Percentiles rank a stretch among this genome's conserved stretches.
Evolutionary conservation across 2,329 filamentous ascomycete genomes (phyloP).

Genomic region (Stagonosporopsis tanaceti): DNA sequence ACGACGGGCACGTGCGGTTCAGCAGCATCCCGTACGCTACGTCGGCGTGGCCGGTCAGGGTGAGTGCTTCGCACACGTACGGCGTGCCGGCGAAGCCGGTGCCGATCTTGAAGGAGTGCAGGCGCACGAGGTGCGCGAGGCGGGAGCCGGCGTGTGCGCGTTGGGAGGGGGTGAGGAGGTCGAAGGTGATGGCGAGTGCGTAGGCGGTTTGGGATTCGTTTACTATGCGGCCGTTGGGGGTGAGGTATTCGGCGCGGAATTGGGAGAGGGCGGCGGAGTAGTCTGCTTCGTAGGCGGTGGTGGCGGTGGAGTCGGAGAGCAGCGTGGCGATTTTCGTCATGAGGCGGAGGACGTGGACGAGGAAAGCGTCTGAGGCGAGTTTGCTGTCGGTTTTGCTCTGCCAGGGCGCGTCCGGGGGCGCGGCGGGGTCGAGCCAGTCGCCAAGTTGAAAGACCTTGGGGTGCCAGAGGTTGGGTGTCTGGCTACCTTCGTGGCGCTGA

Average conservation of each 20-base stretch:
- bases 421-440: slow-evolving; percentile 23
- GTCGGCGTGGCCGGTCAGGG: slow-evolving; percentile 19
- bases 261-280: not conserved
- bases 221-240: not conserved
- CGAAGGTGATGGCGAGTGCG: slow-evolving; percentile 1
- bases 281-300: not conserved
- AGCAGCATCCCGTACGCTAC: slow-evolving; percentile 39
- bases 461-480: not conserved
- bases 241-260: not conserved
- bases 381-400: slow-evolving; percentile 3
- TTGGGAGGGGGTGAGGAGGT: not conserved
- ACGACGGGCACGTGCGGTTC: slow-evolving; percentile 54
- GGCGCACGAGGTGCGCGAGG: slow-evolving; percentile 1
- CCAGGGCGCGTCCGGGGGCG: slow-evolving; percentile 25
- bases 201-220: slow-evolving; percentile 1
- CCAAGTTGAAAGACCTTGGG: slow-evolving; percentile 1
- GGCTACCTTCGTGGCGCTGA: not conserved
- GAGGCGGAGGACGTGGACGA: not conserved
- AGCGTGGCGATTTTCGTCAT: not conserved
- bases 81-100: slow-evolving; percentile 26
- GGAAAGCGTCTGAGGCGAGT: slow-evolving; percentile 5
- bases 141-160: not conserved
- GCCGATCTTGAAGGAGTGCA: slow-evolving; percentile 14
- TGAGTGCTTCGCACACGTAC: slow-evolving; percentile 13
- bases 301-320: not conserved